Base-by-base conservation (phyloP, 2,329 filamentous ascomycete genomes). In the Paraphoma chrysanthemicola region DNA sequence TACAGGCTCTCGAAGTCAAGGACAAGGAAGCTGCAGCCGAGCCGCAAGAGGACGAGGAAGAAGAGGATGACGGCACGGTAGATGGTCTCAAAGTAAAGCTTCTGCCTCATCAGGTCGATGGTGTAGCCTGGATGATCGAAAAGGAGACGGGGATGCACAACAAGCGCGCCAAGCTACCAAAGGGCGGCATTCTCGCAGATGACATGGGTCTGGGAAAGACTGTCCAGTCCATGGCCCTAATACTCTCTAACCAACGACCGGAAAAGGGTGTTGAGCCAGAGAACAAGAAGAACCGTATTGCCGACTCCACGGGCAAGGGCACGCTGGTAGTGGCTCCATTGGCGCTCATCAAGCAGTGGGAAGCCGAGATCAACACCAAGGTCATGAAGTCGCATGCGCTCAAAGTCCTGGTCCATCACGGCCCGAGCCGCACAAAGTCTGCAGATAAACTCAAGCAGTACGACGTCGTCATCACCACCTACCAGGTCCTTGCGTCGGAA, bases 161-260 rank as follows among this genome's bases (percentile, higher is more conserved):
- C 79, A 90, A 89, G 66, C 91, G 91, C 56, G 86, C 85, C 4
- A 82, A 87, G 1, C 85, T 96, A 9, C 93, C 94, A 30, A 95
- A 96, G 67, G 95, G 95, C 36, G 95, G 95, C 16, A 96, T 99
- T 61, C 84, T 99, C 36, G 95, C 95, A 16, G 95, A 99, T 70
- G 95, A 99, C 73, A 96, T 98, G 94, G 94, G 94, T 64, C 82
- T 98, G 12, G 95, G 95, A 56, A 99, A 99, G 82, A 99, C 95
- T 0, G 85, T 99, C 12, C 95, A 99, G 78, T 92, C 93, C 1
- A 91, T 99, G 54, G 89, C 94, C 1, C 83, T 98, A 31, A 90
- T 99, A 42, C 83, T 99, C 38, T 90, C 85, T 53, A 97, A 98
- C 69, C 86, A 87, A 16, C 92, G 90, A 28, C 82, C 84, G 3